These are phyloP conservation scores for Erysiphe pulchra DNA, from an alignment of 2,329 filamentous ascomycete genomes.

Conservation along the genomic window DNA sequence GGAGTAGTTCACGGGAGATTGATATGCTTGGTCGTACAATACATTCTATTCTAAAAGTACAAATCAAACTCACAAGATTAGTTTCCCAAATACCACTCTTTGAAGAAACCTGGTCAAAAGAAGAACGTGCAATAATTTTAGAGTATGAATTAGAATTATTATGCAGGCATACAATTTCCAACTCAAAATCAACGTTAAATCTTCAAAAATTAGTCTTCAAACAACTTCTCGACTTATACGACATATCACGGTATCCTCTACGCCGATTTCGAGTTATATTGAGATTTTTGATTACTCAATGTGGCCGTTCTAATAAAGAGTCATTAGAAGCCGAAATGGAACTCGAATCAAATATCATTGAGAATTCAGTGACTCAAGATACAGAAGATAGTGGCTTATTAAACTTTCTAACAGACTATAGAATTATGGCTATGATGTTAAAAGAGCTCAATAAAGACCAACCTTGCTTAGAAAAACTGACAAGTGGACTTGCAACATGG, in stretches of 20 bases:
- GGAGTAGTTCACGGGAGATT: slow-evolving; percentile 24
- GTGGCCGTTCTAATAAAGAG: not conserved
- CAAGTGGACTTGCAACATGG: slow-evolving; percentile 9
- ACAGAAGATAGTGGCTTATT: slow-evolving; percentile 9
- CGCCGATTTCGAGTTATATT: slow-evolving; percentile 10
- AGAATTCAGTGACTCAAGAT: slow-evolving; percentile 2
- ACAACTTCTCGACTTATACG: slow-evolving; percentile 9
- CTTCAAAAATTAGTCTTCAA: slow-evolving; percentile 8
- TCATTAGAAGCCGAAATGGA: slow-evolving; percentile 2
- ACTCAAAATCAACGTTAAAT: not conserved
- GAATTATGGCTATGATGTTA: slow-evolving; percentile 7
- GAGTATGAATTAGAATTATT: slow-evolving; percentile 31
- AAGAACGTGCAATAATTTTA: slow-evolving; percentile 30
- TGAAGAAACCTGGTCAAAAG: slow-evolving; percentile 14
- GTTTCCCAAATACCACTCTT: slow-evolving; percentile 18
- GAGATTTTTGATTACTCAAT: not conserved
- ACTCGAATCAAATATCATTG: slow-evolving; percentile 1
- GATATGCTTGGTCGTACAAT: slow-evolving; percentile 31
- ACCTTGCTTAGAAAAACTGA: slow-evolving; percentile 8
- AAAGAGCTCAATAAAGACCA: slow-evolving; percentile 9
- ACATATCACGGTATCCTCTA: slow-evolving; percentile 9
- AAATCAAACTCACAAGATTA: slow-evolving; percentile 30
- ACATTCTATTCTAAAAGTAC: slow-evolving; percentile 31
- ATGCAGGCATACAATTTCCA: slow-evolving; percentile 4
- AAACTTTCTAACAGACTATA: slow-evolving; percentile 7